Evolutionary conservation across 1,139 yeast genomes (phyloP).

Genomic region (Debaryomycetaceae sp.): DNA sequence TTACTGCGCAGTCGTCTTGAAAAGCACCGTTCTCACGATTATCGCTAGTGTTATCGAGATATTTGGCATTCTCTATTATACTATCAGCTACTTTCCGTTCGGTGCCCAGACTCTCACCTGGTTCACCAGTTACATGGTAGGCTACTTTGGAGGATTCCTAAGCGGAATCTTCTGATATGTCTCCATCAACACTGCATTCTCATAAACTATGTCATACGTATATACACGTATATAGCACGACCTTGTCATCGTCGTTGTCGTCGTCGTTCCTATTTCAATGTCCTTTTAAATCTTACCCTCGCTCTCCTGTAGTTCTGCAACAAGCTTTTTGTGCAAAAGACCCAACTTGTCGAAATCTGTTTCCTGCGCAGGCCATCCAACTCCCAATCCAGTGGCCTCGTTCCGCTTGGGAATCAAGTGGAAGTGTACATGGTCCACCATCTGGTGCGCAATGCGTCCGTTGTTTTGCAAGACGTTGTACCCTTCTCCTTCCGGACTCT

Average conservation of each 20-base stretch:
- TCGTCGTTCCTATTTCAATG: background rate
- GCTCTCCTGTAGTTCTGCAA: slow-evolving; percentile 46
- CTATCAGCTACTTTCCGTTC: slow-evolving; percentile 91
- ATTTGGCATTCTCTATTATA: slow-evolving; percentile 82
- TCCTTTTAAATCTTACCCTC: slow-evolving; percentile 22
- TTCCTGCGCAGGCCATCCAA: slow-evolving; percentile 89
- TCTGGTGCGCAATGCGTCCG: slow-evolving; percentile 91
- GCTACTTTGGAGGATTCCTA: slow-evolving; percentile 66
- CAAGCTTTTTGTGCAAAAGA: slow-evolving; percentile 59
- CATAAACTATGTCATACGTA: slow-evolving; percentile 1
- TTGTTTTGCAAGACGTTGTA: slow-evolving; percentile 90
- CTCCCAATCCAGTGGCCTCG: slow-evolving; percentile 65
- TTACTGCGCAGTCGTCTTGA: slow-evolving; percentile 49
- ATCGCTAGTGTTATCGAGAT: slow-evolving; percentile 74
- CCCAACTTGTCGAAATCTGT: slow-evolving; percentile 72
- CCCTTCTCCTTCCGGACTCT: slow-evolving; percentile 67
- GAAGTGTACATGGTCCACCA: slow-evolving; percentile 93
- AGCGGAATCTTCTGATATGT: slow-evolving; percentile 34
- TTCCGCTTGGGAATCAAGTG: slow-evolving; percentile 90
- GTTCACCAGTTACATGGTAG: slow-evolving; percentile 74
- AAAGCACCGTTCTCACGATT: slow-evolving; percentile 74
- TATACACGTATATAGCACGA: background rate
- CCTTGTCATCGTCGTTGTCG: background rate
- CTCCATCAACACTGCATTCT: background rate
- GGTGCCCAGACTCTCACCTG: slow-evolving; percentile 86